Conservation (phyloP, 805 yeast genomes). For the Osmozyma mogii region DNA sequence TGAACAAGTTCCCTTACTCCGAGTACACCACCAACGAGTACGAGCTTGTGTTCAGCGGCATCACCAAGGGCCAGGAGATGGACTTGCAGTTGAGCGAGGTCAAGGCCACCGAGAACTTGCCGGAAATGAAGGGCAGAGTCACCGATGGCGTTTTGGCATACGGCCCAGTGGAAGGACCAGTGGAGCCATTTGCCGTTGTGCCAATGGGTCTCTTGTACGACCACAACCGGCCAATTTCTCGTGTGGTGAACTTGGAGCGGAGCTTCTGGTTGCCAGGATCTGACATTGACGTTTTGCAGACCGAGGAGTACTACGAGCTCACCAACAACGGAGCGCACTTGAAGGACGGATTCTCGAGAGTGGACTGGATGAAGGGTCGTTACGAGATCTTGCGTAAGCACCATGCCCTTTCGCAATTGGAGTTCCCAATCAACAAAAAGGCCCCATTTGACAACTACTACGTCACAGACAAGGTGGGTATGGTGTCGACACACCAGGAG, state of each 20-base stretch:
- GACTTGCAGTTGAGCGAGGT: slow-evolving; percentile 18
- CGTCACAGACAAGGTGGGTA: slow-evolving; percentile 85
- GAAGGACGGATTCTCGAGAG: slow-evolving; percentile 66
- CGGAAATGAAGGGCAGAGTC: slow-evolving; percentile 28
- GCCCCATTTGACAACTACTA: slow-evolving; percentile 48
- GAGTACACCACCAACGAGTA: slow-evolving; percentile 52
- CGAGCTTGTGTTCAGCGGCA: slow-evolving; percentile 37
- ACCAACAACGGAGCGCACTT: slow-evolving; percentile 70
- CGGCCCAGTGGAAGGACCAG: slow-evolving; percentile 42
- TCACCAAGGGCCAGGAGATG: slow-evolving; percentile 40
- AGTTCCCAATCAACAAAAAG: slow-evolving; percentile 38
- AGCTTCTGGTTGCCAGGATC: slow-evolving; percentile 83
- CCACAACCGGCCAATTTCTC: slow-evolving; percentile 57
- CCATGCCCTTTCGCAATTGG: slow-evolving; percentile 55
- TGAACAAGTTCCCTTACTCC: slow-evolving; percentile 50
- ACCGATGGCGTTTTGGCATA: slow-evolving; percentile 38
- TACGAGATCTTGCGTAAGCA: slow-evolving; percentile 39
- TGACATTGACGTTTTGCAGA: slow-evolving; percentile 59
- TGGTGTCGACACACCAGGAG: slow-evolving; percentile 68
- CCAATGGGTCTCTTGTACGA: slow-evolving; percentile 55
- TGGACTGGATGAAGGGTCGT: slow-evolving; percentile 61
- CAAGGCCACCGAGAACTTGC: slow-evolving; percentile 14
- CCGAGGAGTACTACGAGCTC: slow-evolving; percentile 82
- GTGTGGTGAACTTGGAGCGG: slow-evolving; percentile 54
- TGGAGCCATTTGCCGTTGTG: slow-evolving; percentile 39